These are phyloP conservation scores for Calonectria ilicicola DNA, from an alignment of 2,329 filamentous ascomycete species.

Conservation along the genomic window DNA sequence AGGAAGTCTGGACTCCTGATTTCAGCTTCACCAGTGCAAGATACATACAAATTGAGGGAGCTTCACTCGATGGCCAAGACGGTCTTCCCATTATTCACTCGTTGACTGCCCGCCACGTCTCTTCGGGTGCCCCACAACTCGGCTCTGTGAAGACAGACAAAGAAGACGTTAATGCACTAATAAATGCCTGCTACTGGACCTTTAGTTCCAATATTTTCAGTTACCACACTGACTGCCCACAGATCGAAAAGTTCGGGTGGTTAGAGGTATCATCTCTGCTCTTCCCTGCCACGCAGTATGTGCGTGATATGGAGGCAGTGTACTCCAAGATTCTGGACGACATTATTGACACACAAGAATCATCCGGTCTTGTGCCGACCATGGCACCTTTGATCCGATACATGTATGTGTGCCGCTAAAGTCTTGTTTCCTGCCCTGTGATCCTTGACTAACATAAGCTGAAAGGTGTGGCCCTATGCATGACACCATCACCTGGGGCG, in stretches of 20 bases:
- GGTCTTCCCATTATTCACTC: slow-evolving; percentile 50
- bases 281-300: slow-evolving; percentile 58
- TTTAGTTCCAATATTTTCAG: slow-evolving; percentile 57
- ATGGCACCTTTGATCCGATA: slow-evolving; percentile 61
- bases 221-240: slow-evolving; percentile 61
- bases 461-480: slow-evolving; percentile 57
- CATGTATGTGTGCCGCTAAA: slow-evolving; percentile 41
- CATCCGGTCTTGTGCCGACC: slow-evolving; percentile 57
- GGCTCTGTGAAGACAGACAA: slow-evolving; percentile 53
- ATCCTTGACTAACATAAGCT: slow-evolving; percentile 6
- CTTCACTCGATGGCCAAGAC: slow-evolving; percentile 38
- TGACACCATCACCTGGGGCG: slow-evolving; percentile 59
- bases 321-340: slow-evolving; percentile 61
- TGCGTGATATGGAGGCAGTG: slow-evolving; percentile 58
- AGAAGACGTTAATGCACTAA: slow-evolving; percentile 54
- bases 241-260: slow-evolving; percentile 62
- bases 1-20: slow-evolving; percentile 53
- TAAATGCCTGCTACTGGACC: slow-evolving; percentile 58
- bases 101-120: slow-evolving; percentile 51
- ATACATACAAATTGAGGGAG: slow-evolving; percentile 56
- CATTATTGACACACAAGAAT: slow-evolving; percentile 58
- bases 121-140: slow-evolving; percentile 51
- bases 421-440: no score
- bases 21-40: slow-evolving; percentile 56
- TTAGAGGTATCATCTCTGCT: slow-evolving; percentile 60